Evolutionary conservation across 192 early-diverging fungal species (phyloP).

Genomic region (Obelidium mucronatum): DNA sequence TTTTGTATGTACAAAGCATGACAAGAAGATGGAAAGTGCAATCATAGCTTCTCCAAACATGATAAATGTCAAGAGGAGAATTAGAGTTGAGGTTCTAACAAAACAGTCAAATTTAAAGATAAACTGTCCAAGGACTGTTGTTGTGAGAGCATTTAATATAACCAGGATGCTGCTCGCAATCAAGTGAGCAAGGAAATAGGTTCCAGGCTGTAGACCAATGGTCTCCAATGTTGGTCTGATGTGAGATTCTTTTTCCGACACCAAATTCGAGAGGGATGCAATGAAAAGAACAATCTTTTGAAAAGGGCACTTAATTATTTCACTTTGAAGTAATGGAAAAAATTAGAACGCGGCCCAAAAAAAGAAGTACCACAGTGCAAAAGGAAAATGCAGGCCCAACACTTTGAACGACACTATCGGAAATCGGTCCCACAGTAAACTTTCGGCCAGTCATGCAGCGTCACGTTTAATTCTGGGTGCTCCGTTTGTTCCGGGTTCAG

Average conservation of each 20-base stretch:
- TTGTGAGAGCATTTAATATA: slow-evolving; percentile 55
- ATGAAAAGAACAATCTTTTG: slow-evolving; percentile 47
- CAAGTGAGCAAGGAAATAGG: slow-evolving; percentile 64
- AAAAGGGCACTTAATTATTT: not conserved
- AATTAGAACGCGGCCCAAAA: not conserved
- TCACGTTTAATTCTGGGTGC: slow-evolving; percentile 42
- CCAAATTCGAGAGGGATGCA: slow-evolving; percentile 60
- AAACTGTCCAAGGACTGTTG: slow-evolving; percentile 51
- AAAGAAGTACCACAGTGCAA: slow-evolving; percentile 35
- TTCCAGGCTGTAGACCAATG: slow-evolving; percentile 59
- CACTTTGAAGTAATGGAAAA: too few relatives aligned
- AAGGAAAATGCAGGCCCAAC: slow-evolving; percentile 55
- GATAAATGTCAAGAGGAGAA: slow-evolving; percentile 59
- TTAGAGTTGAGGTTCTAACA: slow-evolving; percentile 51
- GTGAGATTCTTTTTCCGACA: slow-evolving; percentile 66
- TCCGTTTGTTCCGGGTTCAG: slow-evolving; percentile 30
- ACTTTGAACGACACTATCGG: slow-evolving; percentile 59
- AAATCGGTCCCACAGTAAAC: slow-evolving; percentile 50
- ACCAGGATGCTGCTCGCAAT: slow-evolving; percentile 54
- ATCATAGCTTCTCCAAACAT: slow-evolving; percentile 70
- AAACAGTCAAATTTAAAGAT: slow-evolving; percentile 64
- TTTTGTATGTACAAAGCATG: slow-evolving; percentile 60
- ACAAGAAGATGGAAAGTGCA: slow-evolving; percentile 62
- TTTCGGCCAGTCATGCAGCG: slow-evolving; percentile 63
- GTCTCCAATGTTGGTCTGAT: slow-evolving; percentile 64